Conservation (phyloP, 495 filamentous ascomycete genomes). For the Trichoderma parareesei region DNA sequence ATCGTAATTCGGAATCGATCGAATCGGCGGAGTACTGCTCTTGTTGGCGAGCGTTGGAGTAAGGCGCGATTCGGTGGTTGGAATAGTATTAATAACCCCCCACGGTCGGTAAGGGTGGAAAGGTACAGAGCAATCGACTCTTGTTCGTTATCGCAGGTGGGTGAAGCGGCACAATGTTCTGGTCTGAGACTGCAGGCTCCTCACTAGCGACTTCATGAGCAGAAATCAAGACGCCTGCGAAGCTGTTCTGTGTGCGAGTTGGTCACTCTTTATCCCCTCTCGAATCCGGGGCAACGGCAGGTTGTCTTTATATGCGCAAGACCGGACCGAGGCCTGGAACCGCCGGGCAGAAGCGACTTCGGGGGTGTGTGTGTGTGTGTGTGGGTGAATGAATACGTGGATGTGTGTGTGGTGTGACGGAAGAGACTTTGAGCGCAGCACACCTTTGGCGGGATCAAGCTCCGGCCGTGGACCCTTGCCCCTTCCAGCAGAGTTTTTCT, state of each 20-base stretch:
- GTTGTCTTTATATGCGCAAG: not conserved
- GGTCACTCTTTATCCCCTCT: not conserved
- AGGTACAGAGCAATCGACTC: not conserved
- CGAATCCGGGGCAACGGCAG: not conserved
- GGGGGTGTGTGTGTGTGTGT: not conserved
- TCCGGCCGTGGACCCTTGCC: not conserved
- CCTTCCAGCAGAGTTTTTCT: conserved; percentile 1
- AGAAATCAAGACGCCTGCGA: conserved; percentile 9
- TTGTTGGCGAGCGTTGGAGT: not conserved
- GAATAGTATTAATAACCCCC: not conserved
- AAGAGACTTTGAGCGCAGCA: too few species aligned
- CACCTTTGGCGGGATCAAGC: not conserved
- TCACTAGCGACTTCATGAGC: conserved; percentile 33
- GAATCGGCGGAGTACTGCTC: not conserved
- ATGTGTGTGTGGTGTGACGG: conserved; percentile 5
- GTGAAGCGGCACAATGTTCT: conserved; percentile 2
- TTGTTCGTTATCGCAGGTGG: not conserved
- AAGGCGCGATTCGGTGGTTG: not conserved
- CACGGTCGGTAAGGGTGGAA: not conserved
- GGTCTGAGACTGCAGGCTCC: conserved; percentile 20
- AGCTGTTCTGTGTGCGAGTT: conserved; percentile 4
- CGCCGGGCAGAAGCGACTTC: conserved; percentile 3
- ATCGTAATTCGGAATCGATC: not conserved
- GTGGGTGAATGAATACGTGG: too few species aligned
- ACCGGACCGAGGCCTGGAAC: not conserved